Base-by-base conservation (phyloP, 352 stramenopile genomes). In the Phytophthora pisi region DNA sequence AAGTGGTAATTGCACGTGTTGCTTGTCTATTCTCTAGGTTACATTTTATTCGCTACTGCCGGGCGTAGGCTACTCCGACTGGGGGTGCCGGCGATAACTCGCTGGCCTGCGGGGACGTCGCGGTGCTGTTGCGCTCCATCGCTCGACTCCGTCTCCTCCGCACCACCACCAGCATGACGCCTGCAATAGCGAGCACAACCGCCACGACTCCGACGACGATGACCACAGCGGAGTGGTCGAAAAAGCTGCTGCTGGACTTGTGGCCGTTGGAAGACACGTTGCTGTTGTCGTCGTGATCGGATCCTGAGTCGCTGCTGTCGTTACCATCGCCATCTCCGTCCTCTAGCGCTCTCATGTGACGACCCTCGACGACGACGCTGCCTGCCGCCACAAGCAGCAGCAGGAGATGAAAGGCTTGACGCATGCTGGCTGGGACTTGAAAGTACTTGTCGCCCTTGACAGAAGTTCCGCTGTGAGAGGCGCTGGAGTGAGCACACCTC, bases 201-300 rank as follows among this genome's bases (percentile, higher is more conserved):
- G 5, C 49, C 50, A 74, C 66, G 20, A 70, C 50, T 0, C 20
- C 42, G 28, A 70, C n/a, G 7, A 74, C 51, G 11, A 61, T 31
- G 23, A 70, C 47, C 24, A 72, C 66, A 3, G 66, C 66, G 47
- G 54, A 66, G 56, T 67, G 50, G 26, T 66, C 42, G 51, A 62
- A 57, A 24, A 61, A 40, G 28, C 28, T 59, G 49, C 31, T 57
- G 34, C 20, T 38, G 28, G 58, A 57, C 34, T 66, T 67, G 61
- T 4, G 23, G 16, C 31, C 24, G 7, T 42, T 30, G 28, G 43
- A 34, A 24, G 34, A 23, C n/a, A 8, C 34, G 26, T 52, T 40
- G 38, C 26, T 60, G 51, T 42, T 20, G 20, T 20, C 42, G 49
- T 55, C 42, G 13, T 53, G 15, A 4, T 30, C 61, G 42, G 61